Conservation (phyloP, 2,329 filamentous ascomycete genomes). For the Trichophyton verrucosum region DNA sequence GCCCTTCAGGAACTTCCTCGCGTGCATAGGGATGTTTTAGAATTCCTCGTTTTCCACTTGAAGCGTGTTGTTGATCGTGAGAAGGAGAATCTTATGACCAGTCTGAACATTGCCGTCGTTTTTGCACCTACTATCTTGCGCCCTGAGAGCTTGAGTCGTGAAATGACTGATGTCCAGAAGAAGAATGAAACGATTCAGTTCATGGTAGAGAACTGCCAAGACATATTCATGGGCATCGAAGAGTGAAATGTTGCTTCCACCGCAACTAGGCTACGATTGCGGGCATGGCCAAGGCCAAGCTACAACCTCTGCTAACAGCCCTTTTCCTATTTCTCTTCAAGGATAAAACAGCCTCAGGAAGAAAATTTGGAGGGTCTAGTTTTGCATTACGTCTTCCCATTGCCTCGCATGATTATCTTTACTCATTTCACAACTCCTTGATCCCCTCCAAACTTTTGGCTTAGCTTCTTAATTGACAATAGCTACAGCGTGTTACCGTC, state of each 20-base stretch:
- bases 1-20: conserved; percentile 69
- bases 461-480: neutral
- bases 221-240: conserved; percentile 50
- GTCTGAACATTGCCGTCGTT: conserved; percentile 89
- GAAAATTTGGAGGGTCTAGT: neutral
- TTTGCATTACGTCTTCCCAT: neutral
- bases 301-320: neutral
- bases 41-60: conserved; percentile 90
- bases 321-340: neutral
- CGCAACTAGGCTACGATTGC: neutral
- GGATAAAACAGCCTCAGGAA: neutral
- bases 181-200: conserved; percentile 91
- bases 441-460: too few species aligned
- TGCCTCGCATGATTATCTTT: neutral
- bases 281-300: neutral
- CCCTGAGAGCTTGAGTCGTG: conserved; percentile 73
- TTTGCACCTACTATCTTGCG: conserved; percentile 98
- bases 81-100: conserved; percentile 86
- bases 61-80: conserved; percentile 72
- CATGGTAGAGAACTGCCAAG: conserved; percentile 76
- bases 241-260: neutral
- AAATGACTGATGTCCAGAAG: conserved; percentile 90
- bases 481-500: neutral
- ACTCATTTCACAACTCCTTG: neutral
- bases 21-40: conserved; percentile 75